A percentile compares a stretch with the other conserved stretches of the same genome.
Evolutionary conservation across 257 asterid species (phyloP).

Genomic region (Lycium ferocissimum): DNA sequence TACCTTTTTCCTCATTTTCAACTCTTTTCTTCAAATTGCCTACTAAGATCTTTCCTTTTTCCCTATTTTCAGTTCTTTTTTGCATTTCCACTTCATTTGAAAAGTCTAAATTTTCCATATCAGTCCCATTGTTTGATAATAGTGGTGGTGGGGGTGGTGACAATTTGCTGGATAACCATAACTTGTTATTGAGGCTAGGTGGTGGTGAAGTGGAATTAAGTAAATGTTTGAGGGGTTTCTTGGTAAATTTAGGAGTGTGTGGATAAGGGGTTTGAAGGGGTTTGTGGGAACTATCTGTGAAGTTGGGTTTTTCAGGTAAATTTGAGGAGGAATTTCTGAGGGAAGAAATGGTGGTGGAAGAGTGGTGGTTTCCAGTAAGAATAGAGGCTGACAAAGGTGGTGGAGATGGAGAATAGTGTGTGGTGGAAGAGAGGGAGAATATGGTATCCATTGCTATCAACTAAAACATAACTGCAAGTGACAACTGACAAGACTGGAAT

Average conservation of each 20-base stretch:
- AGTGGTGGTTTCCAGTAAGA: constrained; percentile 38
- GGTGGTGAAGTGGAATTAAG: constrained; percentile 37
- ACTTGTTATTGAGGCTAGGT: constrained; percentile 30
- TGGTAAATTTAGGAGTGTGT: constrained; percentile 41
- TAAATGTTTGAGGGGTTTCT: constrained; percentile 69
- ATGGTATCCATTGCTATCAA: background rate
- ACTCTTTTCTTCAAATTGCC: constrained; percentile 49
- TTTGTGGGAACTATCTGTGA: constrained; percentile 50
- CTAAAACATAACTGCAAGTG: too few species aligned
- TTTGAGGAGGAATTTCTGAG: too few species aligned
- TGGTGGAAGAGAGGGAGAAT: constrained; percentile 40
- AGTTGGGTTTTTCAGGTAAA: too few species aligned
- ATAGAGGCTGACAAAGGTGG: constrained; percentile 40
- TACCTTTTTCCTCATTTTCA: too few species aligned
- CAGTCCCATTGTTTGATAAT: constrained; percentile 33
- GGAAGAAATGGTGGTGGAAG: too few species aligned
- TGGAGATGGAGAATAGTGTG: constrained; percentile 36
- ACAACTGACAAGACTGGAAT: too few species aligned
- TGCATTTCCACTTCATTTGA: constrained; percentile 33
- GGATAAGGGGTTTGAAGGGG: constrained; percentile 51
- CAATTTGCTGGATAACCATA: background rate
- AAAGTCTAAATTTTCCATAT: constrained; percentile 18
- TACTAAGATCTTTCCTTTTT: constrained; percentile 82
- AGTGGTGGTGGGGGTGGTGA: constrained; percentile 28
- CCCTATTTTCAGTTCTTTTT: constrained; percentile 54